A percentile compares a stretch with the other conserved stretches of the same genome.
Evolutionary conservation across 2,329 filamentous ascomycete species (phyloP).

Genomic region (Exophiala calicioides): DNA sequence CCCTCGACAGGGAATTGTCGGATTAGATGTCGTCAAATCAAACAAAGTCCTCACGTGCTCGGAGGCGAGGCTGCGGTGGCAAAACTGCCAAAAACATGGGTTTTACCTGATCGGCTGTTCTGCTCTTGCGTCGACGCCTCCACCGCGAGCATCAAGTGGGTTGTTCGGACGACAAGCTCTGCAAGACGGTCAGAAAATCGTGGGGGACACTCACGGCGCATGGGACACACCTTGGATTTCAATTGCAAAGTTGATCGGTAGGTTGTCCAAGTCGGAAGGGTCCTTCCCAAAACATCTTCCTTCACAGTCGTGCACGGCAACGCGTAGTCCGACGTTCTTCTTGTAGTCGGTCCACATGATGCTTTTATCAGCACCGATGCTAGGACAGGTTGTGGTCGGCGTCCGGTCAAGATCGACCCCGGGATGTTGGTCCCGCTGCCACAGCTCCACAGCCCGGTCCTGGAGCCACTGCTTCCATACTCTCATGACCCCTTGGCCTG

Average conservation of each 20-base stretch:
- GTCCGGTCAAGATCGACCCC: conserved; percentile 15
- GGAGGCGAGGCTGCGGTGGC: conserved; percentile 29
- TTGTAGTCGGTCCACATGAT: conserved; percentile 69
- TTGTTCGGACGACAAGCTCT: conserved; percentile 69
- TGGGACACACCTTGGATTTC: conserved; percentile 66
- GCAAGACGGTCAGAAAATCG: background rate
- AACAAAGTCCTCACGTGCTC: conserved; percentile 10
- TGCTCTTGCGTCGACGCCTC: conserved; percentile 67
- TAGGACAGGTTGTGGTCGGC: conserved; percentile 24
- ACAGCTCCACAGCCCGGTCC: conserved; percentile 37
- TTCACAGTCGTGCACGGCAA: conserved; percentile 61
- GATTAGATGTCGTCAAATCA: background rate
- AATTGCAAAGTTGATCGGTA: conserved; percentile 68
- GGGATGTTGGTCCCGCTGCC: conserved; percentile 32
- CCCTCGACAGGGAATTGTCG: background rate
- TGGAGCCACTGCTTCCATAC: conserved; percentile 73
- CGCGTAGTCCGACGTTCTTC: conserved; percentile 67
- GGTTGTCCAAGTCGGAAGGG: conserved; percentile 52
- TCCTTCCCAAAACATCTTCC: conserved; percentile 28
- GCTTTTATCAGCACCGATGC: conserved; percentile 35
- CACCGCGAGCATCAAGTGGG: conserved; percentile 62
- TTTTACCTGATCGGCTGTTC: conserved; percentile 62
- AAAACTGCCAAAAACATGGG: conserved; percentile 51
- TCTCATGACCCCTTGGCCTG: conserved; percentile 58
- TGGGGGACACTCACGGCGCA: background rate